Base-by-base conservation (phyloP, 78 protist species). In the Cavenderia fasciculata region DNA sequence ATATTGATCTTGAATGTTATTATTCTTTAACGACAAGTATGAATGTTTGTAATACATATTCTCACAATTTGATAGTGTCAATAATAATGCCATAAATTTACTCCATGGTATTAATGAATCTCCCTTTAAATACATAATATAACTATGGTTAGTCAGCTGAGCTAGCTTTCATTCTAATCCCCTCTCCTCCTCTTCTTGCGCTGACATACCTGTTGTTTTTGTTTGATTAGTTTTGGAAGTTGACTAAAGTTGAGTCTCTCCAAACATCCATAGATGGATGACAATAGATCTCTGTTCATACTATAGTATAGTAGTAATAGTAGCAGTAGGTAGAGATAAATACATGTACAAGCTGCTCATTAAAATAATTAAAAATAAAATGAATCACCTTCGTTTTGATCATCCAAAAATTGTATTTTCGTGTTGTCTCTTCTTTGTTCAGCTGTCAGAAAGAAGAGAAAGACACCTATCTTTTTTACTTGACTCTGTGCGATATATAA, bases 261-360 rank as follows among this genome's bases (percentile, higher is more conserved):
- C n/a, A 82, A 44, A 18, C 72, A 59, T 25, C 56, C 72, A 56
- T 82, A 82, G 23, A 82, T 34, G 14, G 59, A 10, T 29, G 89
- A 65, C 21, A 82, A 14, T 38, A 82, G 68, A 16, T 82, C 89
- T 82, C n/a, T 82, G 68, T 82, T 65, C 87, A 78, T 78, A n/a
- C n/a, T n/a, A n/a, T n/a, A n/a, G n/a, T n/a, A n/a, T n/a, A n/a
- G n/a, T n/a, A n/a, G n/a, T n/a, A n/a, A n/a, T n/a, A n/a, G n/a
- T n/a, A n/a, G n/a, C n/a, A n/a, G n/a, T n/a, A n/a, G n/a, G n/a
- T n/a, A n/a, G n/a, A n/a, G n/a, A n/a, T n/a, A n/a, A n/a, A n/a
- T n/a, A n/a, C n/a, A n/a, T n/a, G n/a, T n/a, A n/a, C n/a, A n/a
- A n/a, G n/a, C n/a, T n/a, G n/a, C n/a, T n/a, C n/a, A n/a, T n/a